Conservation (phyloP, 805 yeast species). For the Danielozyma ontarioensis region DNA sequence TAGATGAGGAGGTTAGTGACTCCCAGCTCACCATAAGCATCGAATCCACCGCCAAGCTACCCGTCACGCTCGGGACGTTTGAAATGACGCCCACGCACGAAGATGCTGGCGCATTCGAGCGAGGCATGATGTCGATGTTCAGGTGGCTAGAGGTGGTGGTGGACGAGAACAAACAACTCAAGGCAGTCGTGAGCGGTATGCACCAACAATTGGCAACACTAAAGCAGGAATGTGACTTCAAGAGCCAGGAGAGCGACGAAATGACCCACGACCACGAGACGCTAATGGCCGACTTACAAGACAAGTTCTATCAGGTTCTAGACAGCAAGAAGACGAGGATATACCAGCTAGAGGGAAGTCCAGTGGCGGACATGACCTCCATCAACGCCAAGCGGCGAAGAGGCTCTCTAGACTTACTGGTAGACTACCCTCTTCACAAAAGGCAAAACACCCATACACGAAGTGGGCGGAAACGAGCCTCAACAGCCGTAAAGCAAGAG, state of each 20-base stretch:
- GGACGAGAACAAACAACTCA: slow-evolving; percentile 8
- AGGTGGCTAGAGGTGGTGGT: slow-evolving; percentile 21
- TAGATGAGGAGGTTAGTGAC: background rate
- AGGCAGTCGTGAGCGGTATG: slow-evolving; percentile 1
- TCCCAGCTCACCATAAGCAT: background rate
- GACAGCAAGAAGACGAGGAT: slow-evolving; percentile 13
- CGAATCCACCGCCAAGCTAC: slow-evolving; percentile 17
- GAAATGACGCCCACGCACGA: slow-evolving; percentile 14
- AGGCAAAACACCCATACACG: too few species aligned
- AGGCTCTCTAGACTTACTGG: too few species aligned
- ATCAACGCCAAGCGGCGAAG: too few species aligned
- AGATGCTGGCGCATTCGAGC: slow-evolving; percentile 12
- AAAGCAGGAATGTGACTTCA: slow-evolving; percentile 3
- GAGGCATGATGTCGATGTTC: too few species aligned
- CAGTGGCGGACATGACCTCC: slow-evolving; percentile 5
- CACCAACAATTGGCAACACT: slow-evolving; percentile 1
- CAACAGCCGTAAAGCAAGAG: too few species aligned
- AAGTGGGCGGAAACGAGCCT: too few species aligned
- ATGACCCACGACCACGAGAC: slow-evolving; percentile 7
- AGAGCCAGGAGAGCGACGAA: slow-evolving; percentile 3
- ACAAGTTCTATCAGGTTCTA: slow-evolving; percentile 1
- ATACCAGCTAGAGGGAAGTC: slow-evolving; percentile 15
- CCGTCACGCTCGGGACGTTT: slow-evolving; percentile 23
- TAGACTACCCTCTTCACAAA: too few species aligned
- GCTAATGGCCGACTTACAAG: slow-evolving; percentile 2